These are phyloP conservation scores for Aphanomyces cochlioides DNA, from an alignment of 352 stramenopile species.

Conservation along the genomic window DNA sequence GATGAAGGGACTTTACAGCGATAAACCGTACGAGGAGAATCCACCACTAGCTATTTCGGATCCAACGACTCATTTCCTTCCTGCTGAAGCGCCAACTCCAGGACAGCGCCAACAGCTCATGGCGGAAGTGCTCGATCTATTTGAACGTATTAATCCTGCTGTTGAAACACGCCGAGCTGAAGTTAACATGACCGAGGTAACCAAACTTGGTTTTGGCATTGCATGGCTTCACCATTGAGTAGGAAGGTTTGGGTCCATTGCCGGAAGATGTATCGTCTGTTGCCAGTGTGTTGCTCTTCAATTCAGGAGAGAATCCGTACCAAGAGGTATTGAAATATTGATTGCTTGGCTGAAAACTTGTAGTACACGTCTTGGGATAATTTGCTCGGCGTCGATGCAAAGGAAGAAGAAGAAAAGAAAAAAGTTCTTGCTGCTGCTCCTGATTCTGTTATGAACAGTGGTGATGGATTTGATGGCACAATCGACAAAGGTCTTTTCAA, in stretches of 20 bases:
- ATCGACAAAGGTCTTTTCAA: slow-evolving; percentile 22
- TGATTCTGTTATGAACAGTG: slow-evolving; percentile 73
- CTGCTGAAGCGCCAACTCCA: slow-evolving; percentile 62
- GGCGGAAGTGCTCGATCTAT: slow-evolving; percentile 76
- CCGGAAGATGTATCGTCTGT: slow-evolving; percentile 80
- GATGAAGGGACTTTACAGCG: slow-evolving; percentile 73
- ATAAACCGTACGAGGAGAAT: slow-evolving; percentile 78
- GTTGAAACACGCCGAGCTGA: slow-evolving; percentile 65
- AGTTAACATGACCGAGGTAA: slow-evolving; percentile 74
- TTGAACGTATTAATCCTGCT: slow-evolving; percentile 80
- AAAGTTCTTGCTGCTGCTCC: slow-evolving; percentile 78
- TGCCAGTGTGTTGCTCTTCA: slow-evolving; percentile 80
- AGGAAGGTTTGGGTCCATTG: slow-evolving; percentile 69
- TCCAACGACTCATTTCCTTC: slow-evolving; percentile 79
- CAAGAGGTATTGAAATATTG: slow-evolving; percentile 51
- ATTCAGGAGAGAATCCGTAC: slow-evolving; percentile 85
- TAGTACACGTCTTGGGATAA: slow-evolving; percentile 88
- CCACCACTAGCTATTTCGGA: slow-evolving; percentile 66
- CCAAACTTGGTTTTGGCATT: background rate
- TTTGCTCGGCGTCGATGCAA: slow-evolving; percentile 75
- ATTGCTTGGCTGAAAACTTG: background rate
- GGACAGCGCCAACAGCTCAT: slow-evolving; percentile 73
- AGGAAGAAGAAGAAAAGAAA: slow-evolving; percentile 81
- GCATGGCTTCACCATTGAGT: background rate
- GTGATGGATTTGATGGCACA: slow-evolving; percentile 39